Base-by-base conservation (phyloP, 1,284 basidiomycete genomes). In the Trichosporon coremiiforme region DNA sequence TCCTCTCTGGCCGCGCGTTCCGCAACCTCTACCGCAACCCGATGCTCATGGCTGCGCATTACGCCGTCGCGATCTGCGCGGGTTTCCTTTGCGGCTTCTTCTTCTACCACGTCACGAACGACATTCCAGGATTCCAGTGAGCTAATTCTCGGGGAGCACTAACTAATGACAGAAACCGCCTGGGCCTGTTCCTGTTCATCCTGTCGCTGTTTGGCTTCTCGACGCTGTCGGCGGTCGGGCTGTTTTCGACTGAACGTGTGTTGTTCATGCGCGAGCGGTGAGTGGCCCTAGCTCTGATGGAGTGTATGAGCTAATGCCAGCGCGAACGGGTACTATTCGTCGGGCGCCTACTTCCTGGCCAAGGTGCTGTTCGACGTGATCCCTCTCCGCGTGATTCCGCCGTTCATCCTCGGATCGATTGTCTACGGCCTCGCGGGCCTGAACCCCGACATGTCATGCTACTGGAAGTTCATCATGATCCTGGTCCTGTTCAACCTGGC, bases 401-500 rank as follows among this genome's bases (percentile, higher is more conserved):
- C 96, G 0, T 88, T 98, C 75, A 87, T 98, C 75, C 94, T 96
- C 73, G 95, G 95, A 31, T 92, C 92, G 10, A 97, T 98, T 77
- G 90, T 97, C 4, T 99, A 99, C 79, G 85, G 92, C 9, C 88
- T 97, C 7, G 93, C 98, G 2, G 96, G 96, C 8, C 89, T 99
- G 53, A 95, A 98, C 15, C 92, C 94, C 0, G 91, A 90, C 6
- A 90, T 98, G 4, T 86, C 88, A 0, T 89, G 89, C 17, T 98
- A 98, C 86, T 98, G 96, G 95, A 97, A 97, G 85, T 98, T 98
- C 85, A 90, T 98, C 85, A 89, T 99, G 74, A 91, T 90, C 1
- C 87, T 98, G 35, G 93, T 99, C 12, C 84, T 98, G 55, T 98
- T 98, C 89, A 98, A 98, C 84, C 85, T 98, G 70, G 91, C 94